phyloP scores from a whole-genome alignment of 495 filamentous ascomycete genomes.

The Annulohypoxylon stygium region DNA sequence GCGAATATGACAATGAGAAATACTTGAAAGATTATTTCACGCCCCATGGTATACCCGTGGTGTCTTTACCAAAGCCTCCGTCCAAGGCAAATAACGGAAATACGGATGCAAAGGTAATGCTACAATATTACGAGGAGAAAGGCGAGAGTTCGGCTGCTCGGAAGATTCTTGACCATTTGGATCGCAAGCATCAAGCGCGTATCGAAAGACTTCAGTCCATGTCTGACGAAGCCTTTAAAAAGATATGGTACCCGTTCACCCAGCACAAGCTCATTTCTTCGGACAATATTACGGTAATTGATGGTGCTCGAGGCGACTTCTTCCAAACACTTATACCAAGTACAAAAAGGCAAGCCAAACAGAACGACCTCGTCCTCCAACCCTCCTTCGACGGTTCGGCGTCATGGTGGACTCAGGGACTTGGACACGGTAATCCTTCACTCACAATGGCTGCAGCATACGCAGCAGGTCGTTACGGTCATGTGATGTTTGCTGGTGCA shows the following conservation, averaged over 20 bases:
- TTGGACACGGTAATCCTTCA: slow-evolving; percentile 78
- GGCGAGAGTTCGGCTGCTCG: slow-evolving; percentile 46
- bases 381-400: slow-evolving; percentile 82
- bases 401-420: slow-evolving; percentile 89
- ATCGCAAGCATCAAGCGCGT: slow-evolving; percentile 62
- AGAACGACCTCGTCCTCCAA: slow-evolving; percentile 56
- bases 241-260: slow-evolving; percentile 87
- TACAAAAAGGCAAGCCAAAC: slow-evolving; percentile 8
- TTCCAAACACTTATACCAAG: slow-evolving; percentile 69
- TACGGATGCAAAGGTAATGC: slow-evolving; percentile 67
- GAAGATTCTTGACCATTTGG: slow-evolving; percentile 62
- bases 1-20: slow-evolving; percentile 71
- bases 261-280: slow-evolving; percentile 74
- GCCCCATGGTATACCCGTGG: slow-evolving; percentile 65
- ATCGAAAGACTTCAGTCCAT: slow-evolving; percentile 70
- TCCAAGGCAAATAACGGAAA: slow-evolving; percentile 38
- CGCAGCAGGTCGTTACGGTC: slow-evolving; percentile 84
- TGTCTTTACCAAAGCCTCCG: slow-evolving; percentile 68
- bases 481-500: slow-evolving; percentile 84
- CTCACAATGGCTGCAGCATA: slow-evolving; percentile 79
- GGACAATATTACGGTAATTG: slow-evolving; percentile 74
- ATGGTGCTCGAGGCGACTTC: slow-evolving; percentile 80
- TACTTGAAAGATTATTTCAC: slow-evolving; percentile 74
- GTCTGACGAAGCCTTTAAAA: slow-evolving; percentile 65
- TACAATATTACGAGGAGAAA: slow-evolving; percentile 68